Base-by-base conservation (phyloP, 768 basidiomycete genomes). In the Coprinellus aureogranulatus region DNA sequence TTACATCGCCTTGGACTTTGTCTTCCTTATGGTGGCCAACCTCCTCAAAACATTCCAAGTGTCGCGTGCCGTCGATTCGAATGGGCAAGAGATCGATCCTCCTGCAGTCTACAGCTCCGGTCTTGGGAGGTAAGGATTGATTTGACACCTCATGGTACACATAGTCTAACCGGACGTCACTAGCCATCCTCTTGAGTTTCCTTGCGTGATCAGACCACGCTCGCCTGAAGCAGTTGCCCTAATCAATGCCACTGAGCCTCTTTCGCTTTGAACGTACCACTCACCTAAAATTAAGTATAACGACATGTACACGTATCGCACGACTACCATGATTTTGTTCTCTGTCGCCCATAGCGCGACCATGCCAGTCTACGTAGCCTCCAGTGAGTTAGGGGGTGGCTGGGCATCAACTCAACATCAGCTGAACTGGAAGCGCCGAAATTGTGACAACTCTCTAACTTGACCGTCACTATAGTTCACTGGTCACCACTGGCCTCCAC, bases 21-120 rank as follows among this genome's bases (percentile, higher is more conserved):
- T 81, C 23, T 81, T 75, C 75, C 75, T 80, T 25, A 65, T 73
- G 6, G 65, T 78, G 8, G 74, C 76, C 20, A 75, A 73, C 26
- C 64, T 78, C 18, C 62, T 81, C 20, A 55, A 73, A 2, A 70
- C 74, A 3, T 81, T 73, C 63, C 63, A 68, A 23, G 76, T 81
- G 25, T 62, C 70, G 26, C 74, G 71, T 57, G 65, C 75, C n/a
- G 55, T 69, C 11, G 72, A 76, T 55, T 68, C 71, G 18, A 65
- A 72, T 12, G 77, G 77, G 5, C 16, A 59, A 25, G 59, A 64
- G 16, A 74, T 77, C 16, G 70, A 67, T 26, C 74, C 73, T 26
- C 60, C 64, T 16, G 57, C 68, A 2, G 72, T 72, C 45, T 79
- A 72, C 45, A 73, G 71, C 6, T 68, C 75, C 5, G 62, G 64